Evolutionary conservation across 2,329 filamentous ascomycete species (phyloP), one percentile per base, ranked within the genome.

Genomic region (Venturia carpophila): DNA sequence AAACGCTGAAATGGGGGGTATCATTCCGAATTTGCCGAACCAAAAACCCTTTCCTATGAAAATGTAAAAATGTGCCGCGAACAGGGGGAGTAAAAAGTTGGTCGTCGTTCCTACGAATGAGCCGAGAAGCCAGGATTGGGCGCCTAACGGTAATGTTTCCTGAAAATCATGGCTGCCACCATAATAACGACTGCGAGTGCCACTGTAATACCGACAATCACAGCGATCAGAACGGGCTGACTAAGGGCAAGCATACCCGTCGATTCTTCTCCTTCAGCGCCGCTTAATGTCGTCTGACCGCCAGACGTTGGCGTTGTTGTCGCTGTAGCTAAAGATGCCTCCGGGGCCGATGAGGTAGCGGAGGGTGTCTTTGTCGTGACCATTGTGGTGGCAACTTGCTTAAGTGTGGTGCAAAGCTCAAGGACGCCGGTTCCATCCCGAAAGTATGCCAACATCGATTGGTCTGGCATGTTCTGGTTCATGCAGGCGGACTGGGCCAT

Each of bases 131-230:
- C 47, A 52, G 10, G 10, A 52, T 52, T 5, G 17, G 10, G 5
- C 43, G 6, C 21, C n/a, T 61, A 42, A n/a, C 60, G 60, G 43
- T 61, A 61, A 27, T 61, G 60, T 34, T 61, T 61, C 39, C 60
- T 21, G 15, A 42, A 61, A 19, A 61, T 11, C 60, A 45, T 61
- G 6, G 42, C 60, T 15, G 39, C 60, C 9, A 61, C 17, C 11
- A 61, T 27, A 19, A 61, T 27, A n/a, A 61, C 27, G n/a, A 61
- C n/a, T 34, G 42, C 60, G 21, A 61, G 42, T 21, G 39, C 60
- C 13, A 61, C 42, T 27, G 42, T 42, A 5, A 61, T 45, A 5
- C 39, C 37, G 15, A 43, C 42, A 45, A 61, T 45, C 19, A 61
- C 60, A 27, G 60, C 60, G 60, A 61, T 42, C 24, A 61, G 17